phyloP scores from a whole-genome alignment of 2,329 filamentous ascomycete species.

The Arthrobotrys iridis region DNA sequence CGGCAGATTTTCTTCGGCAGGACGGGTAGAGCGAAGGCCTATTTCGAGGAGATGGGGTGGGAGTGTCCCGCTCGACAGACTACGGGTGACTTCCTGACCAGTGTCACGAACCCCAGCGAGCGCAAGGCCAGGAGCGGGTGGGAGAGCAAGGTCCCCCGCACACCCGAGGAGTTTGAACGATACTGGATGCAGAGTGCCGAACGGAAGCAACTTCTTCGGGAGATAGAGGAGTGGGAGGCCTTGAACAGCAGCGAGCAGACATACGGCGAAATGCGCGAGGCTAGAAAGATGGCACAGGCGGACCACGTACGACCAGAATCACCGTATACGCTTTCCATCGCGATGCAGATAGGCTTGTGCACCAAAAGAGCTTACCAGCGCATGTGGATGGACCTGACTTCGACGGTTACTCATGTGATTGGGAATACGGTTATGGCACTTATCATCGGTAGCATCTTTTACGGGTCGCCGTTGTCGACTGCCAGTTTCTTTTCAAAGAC shows the following conservation, averaged over 20 bases:
- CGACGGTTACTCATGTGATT: slow-evolving; percentile 64
- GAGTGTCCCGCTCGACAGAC: slow-evolving; percentile 74
- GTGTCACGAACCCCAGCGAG: slow-evolving; percentile 73
- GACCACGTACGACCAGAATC: slow-evolving; percentile 68
- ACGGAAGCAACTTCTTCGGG: slow-evolving; percentile 61
- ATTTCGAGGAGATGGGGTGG: slow-evolving; percentile 76
- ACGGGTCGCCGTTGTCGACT: slow-evolving; percentile 65
- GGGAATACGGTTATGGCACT: slow-evolving; percentile 69
- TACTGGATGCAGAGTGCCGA: slow-evolving; percentile 65
- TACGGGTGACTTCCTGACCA: slow-evolving; percentile 75
- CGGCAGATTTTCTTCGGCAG: slow-evolving; percentile 80
- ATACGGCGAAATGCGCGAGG: slow-evolving; percentile 63
- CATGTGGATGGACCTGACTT: slow-evolving; percentile 67
- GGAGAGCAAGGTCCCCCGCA: slow-evolving; percentile 72
- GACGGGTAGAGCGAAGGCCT: slow-evolving; percentile 69
- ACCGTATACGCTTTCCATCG: slow-evolving; percentile 68
- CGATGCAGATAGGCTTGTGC: slow-evolving; percentile 67
- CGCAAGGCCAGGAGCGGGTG: slow-evolving; percentile 68
- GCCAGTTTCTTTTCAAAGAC: slow-evolving; percentile 68
- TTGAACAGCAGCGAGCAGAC: slow-evolving; percentile 62
- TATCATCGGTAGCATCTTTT: slow-evolving; percentile 72
- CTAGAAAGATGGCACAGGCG: slow-evolving; percentile 67
- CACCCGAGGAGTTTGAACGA: slow-evolving; percentile 74
- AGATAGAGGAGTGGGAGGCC: slow-evolving; percentile 67
- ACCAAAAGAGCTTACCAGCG: slow-evolving; percentile 67